Base-by-base conservation (phyloP, 495 filamentous ascomycete species). In the Patellaria atrata region DNA sequence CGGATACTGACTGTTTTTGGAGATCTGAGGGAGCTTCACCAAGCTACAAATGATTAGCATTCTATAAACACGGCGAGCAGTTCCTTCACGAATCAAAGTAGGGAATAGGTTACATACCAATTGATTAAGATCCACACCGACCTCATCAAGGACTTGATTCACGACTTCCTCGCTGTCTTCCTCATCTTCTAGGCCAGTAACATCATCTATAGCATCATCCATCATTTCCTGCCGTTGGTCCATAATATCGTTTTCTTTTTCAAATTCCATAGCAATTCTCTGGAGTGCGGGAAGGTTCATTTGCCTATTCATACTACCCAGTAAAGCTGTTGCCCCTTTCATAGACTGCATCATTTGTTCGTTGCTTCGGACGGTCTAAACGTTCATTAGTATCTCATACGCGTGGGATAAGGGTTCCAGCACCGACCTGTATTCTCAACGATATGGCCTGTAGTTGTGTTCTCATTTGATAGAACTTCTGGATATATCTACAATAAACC, bases 311-410 rank as follows among this genome's bases (percentile, higher is more conserved):
- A 97, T 97, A 55, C 76, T 86, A 8, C 85, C 83, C 10, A 97
- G 67, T 2, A 94, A 72, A 51, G 76, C 46, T 50, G 91, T 96
- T 3, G 89, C 91, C 32, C 91, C 89, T 53, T 94, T 96, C 89
- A 96, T 97, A 4, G 84, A 86, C 54, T 92, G 82, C 85, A 94
- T 92, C 89, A 97, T 97, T 59, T 94, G 85, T 55, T 97, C 89
- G 59, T 97, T 96, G 48, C 84, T 93, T 30, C 91, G 75, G 23
- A 94, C 85, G 22, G 89, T 96, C 77, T 92, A 42, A 15, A 22
- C n/a, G 20, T 13, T 40, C 23, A 35, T 34, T 30, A 25, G 19
- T 20, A 33, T 29, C 2, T 37, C 30, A 21, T 23, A 23, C 29
- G 32, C 41, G 24, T 50, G 26, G 35, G 23, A 16, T 25, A 37